Percentiles rank a stretch among this genome's conserved stretches.
Evolutionary conservation across 371 early-diverging fungal species (phyloP).

Genomic region (Zychaea mexicana): DNA sequence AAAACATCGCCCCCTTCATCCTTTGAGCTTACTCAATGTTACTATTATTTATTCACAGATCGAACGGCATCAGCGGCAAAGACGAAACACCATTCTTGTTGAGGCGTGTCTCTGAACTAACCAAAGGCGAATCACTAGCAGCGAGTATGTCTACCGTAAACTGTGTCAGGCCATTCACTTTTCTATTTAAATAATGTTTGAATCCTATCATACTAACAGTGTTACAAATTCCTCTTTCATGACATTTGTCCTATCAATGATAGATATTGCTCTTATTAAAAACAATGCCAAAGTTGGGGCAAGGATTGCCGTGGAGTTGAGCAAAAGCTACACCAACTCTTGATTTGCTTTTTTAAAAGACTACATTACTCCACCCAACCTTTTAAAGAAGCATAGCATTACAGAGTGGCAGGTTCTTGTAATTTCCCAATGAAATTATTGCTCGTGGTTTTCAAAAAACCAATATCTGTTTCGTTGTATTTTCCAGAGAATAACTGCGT

Average conservation of each 20-base stretch:
- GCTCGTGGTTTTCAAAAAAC: no score
- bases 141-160: conserved; percentile 62
- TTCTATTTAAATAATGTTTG: no score
- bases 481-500: no score
- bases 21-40: background rate
- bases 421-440: no score
- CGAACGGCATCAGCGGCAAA: conserved; percentile 72
- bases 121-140: conserved; percentile 76
- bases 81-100: conserved; percentile 92
- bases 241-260: no score
- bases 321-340: conserved; percentile 13
- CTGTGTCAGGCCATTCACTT: background rate
- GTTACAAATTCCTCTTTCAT: no score
- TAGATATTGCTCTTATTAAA: conserved; percentile 87
- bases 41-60: conserved; percentile 22
- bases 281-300: conserved; percentile 89
- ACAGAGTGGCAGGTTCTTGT: no score
- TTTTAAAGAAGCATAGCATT: no score
- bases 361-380: no score
- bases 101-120: conserved; percentile 77
- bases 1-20: background rate
- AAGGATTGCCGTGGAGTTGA: conserved; percentile 68
- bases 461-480: no score
- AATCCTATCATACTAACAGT: no score
- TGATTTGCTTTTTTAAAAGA: no score